These are phyloP conservation scores for Saccharomyces hybrid DNA, from an alignment of 1,139 yeast genomes.

Conservation along the genomic window DNA sequence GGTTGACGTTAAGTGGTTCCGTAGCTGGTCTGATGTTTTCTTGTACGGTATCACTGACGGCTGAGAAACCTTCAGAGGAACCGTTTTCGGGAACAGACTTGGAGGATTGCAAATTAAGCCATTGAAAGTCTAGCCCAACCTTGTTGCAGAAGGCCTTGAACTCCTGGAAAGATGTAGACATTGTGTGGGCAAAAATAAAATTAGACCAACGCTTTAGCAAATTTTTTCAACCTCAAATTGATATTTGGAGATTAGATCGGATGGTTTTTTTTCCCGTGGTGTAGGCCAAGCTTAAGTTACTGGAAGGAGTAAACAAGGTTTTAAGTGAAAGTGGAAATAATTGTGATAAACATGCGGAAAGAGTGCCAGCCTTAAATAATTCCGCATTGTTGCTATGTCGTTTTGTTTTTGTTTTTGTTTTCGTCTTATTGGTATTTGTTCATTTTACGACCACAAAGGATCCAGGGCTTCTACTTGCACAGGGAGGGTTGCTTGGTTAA, in stretches of 20 bases:
- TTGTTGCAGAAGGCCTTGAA: neutral
- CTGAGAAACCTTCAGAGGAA: neutral
- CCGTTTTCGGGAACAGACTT: neutral
- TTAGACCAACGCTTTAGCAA: neutral
- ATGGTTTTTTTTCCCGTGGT: neutral
- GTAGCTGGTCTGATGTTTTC: neutral
- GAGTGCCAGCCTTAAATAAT: neutral
- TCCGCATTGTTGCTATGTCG: neutral
- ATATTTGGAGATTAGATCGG: neutral
- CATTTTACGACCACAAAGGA: neutral
- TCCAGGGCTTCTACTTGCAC: neutral
- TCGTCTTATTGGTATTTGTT: neutral
- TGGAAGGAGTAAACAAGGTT: neutral
- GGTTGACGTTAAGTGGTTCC: neutral
- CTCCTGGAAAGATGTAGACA: neutral
- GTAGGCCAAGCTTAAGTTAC: neutral
- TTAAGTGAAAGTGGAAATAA: neutral
- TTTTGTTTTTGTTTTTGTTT: neutral
- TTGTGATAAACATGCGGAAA: neutral
- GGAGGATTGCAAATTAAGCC: neutral
- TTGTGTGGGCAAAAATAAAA: neutral
- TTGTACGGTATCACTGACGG: neutral
- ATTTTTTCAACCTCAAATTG: neutral
- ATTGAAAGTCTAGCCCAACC: neutral
- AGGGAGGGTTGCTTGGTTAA: neutral